Evolutionary conservation across 345 rosid genomes (phyloP).

Genomic region (Camelina sativa): DNA sequence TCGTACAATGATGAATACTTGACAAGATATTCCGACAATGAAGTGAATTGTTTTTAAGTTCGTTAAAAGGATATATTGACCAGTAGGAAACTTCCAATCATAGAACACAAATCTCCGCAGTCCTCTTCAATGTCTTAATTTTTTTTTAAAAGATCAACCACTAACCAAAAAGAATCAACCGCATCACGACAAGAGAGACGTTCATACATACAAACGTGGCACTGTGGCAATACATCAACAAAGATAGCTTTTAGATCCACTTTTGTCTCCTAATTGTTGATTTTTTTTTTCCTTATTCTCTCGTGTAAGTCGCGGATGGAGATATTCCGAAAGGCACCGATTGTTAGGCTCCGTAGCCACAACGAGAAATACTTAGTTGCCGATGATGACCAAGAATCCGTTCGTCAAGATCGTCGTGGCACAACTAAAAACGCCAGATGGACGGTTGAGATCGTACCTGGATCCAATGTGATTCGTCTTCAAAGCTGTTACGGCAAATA

Average conservation of each 20-base stretch:
- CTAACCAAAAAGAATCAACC: no score
- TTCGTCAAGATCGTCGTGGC: constrained; percentile 73
- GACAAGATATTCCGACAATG: no score
- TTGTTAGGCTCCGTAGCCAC: constrained; percentile 68
- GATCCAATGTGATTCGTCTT: constrained; percentile 48
- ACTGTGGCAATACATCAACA: no score
- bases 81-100: no score
- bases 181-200: no score
- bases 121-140: no score
- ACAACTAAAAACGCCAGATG: constrained; percentile 53
- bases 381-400: constrained; percentile 62
- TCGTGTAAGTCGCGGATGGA: constrained; percentile 54
- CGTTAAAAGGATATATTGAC: no score
- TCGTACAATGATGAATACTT: no score
- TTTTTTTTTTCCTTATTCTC: background rate
- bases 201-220: no score
- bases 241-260: background rate
- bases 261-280: background rate
- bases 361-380: constrained; percentile 73
- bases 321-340: constrained; percentile 53
- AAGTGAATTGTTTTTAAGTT: no score
- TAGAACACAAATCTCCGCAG: no score
- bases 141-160: no score
- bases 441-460: constrained; percentile 60
- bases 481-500: constrained; percentile 73